Evolutionary conservation across 139 green algal species (phyloP), one percentile per base, ranked within the genome.

Genomic region (Nannochloris sp.): DNA sequence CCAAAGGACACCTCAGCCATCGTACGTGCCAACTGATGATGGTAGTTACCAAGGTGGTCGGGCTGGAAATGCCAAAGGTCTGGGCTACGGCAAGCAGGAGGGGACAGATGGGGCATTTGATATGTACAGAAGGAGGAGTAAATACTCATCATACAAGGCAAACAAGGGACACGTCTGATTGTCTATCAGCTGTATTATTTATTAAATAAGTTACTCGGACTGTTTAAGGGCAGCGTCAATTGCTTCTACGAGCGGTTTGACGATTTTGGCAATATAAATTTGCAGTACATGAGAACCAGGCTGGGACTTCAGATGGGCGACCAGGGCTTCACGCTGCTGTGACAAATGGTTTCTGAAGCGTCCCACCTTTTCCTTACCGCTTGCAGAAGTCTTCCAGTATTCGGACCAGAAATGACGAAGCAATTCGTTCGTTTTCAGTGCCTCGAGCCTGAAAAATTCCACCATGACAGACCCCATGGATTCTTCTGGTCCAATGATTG

Each of bases 371-470:
- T 64, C 48, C 9, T 68, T 51, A 12, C 14, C 4, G 18, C 11
- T 74, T 71, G 2, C 62, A 48, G 1, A 70, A 44, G 60, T 70
- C 15, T 76, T 29, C 0, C 81, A 80, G 21, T 84, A 73, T 12
- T 57, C 67, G 19, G 65, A 66, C 84, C 84, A 91, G 53, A 90
- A 82, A 68, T 91, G 84, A 1, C 84, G 69, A 61, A 91, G 68
- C 70, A 91, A 70, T 81, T 91, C 84, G 67, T 91, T 85, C 48
- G 79, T 67, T 12, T 80, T 78, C 2, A 82, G 56, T 2, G 60
- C 66, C n/a, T 69, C 53, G 11, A 67, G 25, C 18, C 66, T 54
- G 6, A 85, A 57, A 40, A 76, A 44, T 15, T 62, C 76, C 40
- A 70, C 49, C 49, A 77, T 62, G 19, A 64, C 21, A 9, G 50